phyloP scores from a whole-genome alignment of 148 eudicot genomes.

The Spergularia marina region DNA sequence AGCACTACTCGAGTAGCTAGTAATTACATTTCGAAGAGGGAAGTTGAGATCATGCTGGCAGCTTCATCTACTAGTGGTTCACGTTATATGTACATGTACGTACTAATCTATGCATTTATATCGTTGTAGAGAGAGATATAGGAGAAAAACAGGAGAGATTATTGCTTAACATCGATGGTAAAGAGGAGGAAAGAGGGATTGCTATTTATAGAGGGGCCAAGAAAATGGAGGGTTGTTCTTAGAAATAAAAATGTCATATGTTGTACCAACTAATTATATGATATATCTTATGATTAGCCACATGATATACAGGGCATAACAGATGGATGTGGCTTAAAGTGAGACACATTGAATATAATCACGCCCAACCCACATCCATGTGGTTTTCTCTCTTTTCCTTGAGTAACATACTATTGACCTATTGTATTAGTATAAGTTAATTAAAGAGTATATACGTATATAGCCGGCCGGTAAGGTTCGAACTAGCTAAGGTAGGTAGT shows the following conservation, averaged over 20 bases:
- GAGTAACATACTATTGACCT: too few relatives aligned
- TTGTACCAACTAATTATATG: slow-evolving; percentile 7
- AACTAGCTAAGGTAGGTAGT: too few relatives aligned
- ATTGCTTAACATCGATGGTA: neutral
- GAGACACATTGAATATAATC: slow-evolving; percentile 34
- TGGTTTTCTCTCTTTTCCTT: neutral
- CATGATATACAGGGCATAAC: slow-evolving; percentile 21
- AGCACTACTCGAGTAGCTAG: neutral
- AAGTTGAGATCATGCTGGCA: slow-evolving; percentile 95
- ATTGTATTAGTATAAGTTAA: too few relatives aligned
- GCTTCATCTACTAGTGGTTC: slow-evolving; percentile 71
- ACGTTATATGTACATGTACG: slow-evolving; percentile 12
- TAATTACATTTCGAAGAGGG: slow-evolving; percentile 1
- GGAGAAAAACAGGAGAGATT: neutral
- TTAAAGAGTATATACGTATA: too few relatives aligned
- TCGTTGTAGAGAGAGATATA: neutral
- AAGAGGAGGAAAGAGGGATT: neutral
- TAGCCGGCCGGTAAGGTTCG: too few relatives aligned
- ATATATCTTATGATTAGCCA: slow-evolving; percentile 27
- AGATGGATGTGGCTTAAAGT: slow-evolving; percentile 29
- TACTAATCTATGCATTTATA: neutral
- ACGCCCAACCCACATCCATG: slow-evolving; percentile 28
- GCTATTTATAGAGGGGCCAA: slow-evolving; percentile 24
- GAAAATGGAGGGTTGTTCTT: neutral
- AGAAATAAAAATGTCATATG: neutral